Evolutionary conservation across 352 stramenopile species (phyloP), one percentile per base, ranked within the genome.

Genomic region (Pythium aquatile): DNA sequence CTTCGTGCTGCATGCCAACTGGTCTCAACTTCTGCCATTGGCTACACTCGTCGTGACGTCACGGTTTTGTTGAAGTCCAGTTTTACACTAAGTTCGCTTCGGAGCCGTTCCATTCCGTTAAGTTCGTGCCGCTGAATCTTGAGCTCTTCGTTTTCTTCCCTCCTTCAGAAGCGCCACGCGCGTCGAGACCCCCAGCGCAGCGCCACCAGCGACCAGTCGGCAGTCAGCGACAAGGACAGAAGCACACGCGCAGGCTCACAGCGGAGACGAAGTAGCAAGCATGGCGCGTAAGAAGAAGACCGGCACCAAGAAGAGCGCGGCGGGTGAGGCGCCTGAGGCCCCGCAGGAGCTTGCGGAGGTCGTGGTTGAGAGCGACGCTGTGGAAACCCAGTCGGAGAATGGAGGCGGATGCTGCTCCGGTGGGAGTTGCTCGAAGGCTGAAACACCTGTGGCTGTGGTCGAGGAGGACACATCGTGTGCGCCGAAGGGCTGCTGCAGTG

Each of bases 401-500:
- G 32, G 32, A 7, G 20, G 20, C 20, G 20, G 20, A 24, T 26
- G 56, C n/a, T 44, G 40, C 30, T 13, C n/a, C 2, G n/a, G 30
- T 24, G 55, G 39, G 42, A n/a, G 16, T 14, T 30, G 13, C 20
- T 54, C 17, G 29, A 32, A 30, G 17, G n/a, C 30, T 10, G 44
- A 55, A 29, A 61, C 26, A 14, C 14, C 39, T 6, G 39, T 20
- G 55, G 20, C 20, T 28, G 55, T 39, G 55, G 30, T 24, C 17
- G 3, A 17, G 44, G 32, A 56, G 30, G 60, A 56, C 9, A 26
- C 44, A 30, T 33, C 24, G 16, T 66, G 29, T 51, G 49, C 40
- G 8, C 55, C 60, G 24, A 66, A 54, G 20, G 60, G 51, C 29
- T 66, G 58, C 37, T 58, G 48, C 33, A 32, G 58, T 7, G 58